Conservation (phyloP, 352 stramenopile species). For the Globisporangium radiosum region DNA sequence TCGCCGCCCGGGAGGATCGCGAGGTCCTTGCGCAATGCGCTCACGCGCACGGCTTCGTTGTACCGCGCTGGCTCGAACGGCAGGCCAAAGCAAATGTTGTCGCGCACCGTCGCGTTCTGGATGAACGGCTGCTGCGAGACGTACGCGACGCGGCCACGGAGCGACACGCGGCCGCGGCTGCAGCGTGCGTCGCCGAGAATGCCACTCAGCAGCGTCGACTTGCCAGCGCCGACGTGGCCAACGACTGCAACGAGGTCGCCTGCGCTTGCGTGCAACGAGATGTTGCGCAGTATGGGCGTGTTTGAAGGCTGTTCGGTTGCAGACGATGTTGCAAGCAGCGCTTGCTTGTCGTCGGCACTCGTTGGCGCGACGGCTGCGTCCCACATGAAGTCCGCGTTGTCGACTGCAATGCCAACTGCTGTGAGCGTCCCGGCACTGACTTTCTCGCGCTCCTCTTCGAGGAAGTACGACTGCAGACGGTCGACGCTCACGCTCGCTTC, state of each 20-base stretch:
- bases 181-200: slow-evolving; percentile 36
- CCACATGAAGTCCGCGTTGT: slow-evolving; percentile 58
- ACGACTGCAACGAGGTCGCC: slow-evolving; percentile 74
- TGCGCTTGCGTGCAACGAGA: slow-evolving; percentile 65
- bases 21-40: slow-evolving; percentile 83
- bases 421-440: slow-evolving; percentile 72
- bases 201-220: slow-evolving; percentile 59
- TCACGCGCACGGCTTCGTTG: slow-evolving; percentile 43
- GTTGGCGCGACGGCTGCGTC: slow-evolving; percentile 24
- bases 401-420: slow-evolving; percentile 27
- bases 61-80: slow-evolving; percentile 33
- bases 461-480: slow-evolving; percentile 54
- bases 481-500: slow-evolving; percentile 80
- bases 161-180: slow-evolving; percentile 16
- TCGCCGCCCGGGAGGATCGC: slow-evolving; percentile 89
- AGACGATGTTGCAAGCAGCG: slow-evolving; percentile 12
- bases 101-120: slow-evolving; percentile 37
- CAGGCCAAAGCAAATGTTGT: slow-evolving; percentile 44
- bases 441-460: slow-evolving; percentile 57
- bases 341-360: slow-evolving; percentile 13
- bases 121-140: slow-evolving; percentile 52
- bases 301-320: slow-evolving; percentile 7
- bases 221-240: slow-evolving; percentile 74
- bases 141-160: slow-evolving; percentile 42
- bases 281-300: slow-evolving; percentile 29